These are phyloP conservation scores for Kickxella alabastrina DNA, from an alignment of 192 early-diverging fungal species.

Conservation along the genomic window DNA sequence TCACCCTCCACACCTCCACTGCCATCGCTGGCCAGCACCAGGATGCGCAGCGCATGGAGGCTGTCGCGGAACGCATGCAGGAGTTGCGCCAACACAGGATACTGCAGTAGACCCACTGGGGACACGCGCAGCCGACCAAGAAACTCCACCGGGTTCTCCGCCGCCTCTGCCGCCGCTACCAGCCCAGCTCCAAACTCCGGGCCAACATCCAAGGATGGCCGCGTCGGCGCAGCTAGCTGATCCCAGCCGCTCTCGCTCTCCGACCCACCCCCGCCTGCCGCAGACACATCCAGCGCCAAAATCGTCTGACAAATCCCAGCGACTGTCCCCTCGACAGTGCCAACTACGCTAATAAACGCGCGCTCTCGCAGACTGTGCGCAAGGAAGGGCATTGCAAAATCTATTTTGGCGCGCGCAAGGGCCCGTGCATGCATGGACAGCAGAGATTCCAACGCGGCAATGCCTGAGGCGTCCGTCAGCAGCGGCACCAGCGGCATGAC, in stretches of 20 bases:
- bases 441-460: slow-evolving; percentile 22
- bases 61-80: slow-evolving; percentile 41
- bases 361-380: slow-evolving; percentile 29
- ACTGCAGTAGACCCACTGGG: slow-evolving; percentile 45
- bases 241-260: slow-evolving; percentile 16
- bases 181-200: neutral
- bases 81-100: slow-evolving; percentile 35
- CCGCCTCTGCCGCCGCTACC: too few species aligned
- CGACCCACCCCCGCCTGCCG: neutral
- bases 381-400: slow-evolving; percentile 27
- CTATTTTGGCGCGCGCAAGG: slow-evolving; percentile 20
- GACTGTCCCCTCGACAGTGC: slow-evolving; percentile 23
- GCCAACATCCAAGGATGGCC: slow-evolving; percentile 25
- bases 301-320: slow-evolving; percentile 11
- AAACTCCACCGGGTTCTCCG: slow-evolving; percentile 13
- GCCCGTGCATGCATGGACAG: slow-evolving; percentile 19
- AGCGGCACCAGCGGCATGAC: slow-evolving; percentile 18
- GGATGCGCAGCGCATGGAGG: slow-evolving; percentile 39
- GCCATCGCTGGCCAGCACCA: slow-evolving; percentile 40
- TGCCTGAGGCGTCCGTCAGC: slow-evolving; percentile 35
- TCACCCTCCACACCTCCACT: too few species aligned
- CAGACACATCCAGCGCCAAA: neutral
- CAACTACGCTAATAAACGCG: slow-evolving; percentile 36
- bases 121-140: slow-evolving; percentile 33
- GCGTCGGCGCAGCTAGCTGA: slow-evolving; percentile 30